Conservation (phyloP, 805 yeast genomes). For the Cyberlindnera mississippiensis region DNA sequence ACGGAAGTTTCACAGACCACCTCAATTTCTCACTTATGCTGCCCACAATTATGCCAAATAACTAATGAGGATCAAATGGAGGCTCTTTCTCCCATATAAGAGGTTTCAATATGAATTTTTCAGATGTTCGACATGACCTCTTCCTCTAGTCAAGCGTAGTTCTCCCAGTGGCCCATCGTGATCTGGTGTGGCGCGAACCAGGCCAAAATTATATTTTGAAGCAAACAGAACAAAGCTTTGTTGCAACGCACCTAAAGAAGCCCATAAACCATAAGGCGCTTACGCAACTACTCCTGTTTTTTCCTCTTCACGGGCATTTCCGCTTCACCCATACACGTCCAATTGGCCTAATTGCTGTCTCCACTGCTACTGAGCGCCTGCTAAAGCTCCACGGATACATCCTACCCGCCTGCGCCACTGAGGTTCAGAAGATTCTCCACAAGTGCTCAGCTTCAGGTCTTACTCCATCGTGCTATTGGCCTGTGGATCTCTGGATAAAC, state of each 20-base stretch:
- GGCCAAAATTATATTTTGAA: neutral
- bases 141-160: too few relatives aligned
- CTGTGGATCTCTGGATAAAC: too few relatives aligned
- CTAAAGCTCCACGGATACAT: neutral
- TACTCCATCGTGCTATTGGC: too few relatives aligned
- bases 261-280: neutral
- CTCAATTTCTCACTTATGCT: too few relatives aligned
- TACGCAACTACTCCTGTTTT: neutral
- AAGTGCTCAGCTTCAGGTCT: too few relatives aligned
- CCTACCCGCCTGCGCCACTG: neutral
- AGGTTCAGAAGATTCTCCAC: neutral
- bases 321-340: neutral
- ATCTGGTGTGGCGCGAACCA: neutral
- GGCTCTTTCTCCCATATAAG: too few relatives aligned
- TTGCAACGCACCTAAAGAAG: neutral
- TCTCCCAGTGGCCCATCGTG: too few relatives aligned
- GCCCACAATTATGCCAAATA: too few relatives aligned
- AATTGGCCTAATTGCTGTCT: neutral
- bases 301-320: neutral
- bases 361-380: neutral
- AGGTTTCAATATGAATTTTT: too few relatives aligned
- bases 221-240: neutral
- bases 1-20: too few relatives aligned
- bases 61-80: too few relatives aligned
- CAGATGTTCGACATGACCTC: too few relatives aligned